Base-by-base conservation (phyloP, 2,329 filamentous ascomycete species). In the Colletotrichum aenigma region DNA sequence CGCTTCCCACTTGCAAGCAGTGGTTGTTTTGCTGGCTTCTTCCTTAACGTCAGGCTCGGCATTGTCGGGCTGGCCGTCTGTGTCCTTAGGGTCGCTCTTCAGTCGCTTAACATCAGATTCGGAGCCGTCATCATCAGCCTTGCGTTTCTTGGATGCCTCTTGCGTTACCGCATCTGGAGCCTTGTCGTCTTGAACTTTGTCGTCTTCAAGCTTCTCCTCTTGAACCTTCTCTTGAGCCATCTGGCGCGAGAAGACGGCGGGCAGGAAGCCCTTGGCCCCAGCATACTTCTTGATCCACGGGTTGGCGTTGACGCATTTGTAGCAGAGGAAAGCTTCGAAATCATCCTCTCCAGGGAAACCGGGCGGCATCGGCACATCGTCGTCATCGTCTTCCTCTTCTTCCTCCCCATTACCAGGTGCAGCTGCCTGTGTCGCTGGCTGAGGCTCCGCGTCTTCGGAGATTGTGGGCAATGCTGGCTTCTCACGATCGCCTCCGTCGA, bases 271-370 rank as follows among this genome's bases (percentile, higher is more conserved):
- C 1, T 91, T 82, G 0, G 94, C 91, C 3, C 94, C 94, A 7
- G 95, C 96, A 82, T 98, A 98, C 77, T 89, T 89, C 86, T 96
- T 97, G 83, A 98, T 93, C 97, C 97, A 99, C 0, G 96, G 95
- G 79, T 96, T 92, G 2, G 95, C 92, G 55, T 96, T 93, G 16
- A 98, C 90, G 80, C 97, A 99, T 82, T 98, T 97, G 87, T 97
- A 98, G 87, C 97, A 99, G 48, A 99, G 90, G 81, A 98, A 94
- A 32, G 93, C 92, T 69, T 97, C 95, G 78, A 99, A 99, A 34
- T 94, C 92, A 32, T 98, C 95, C 80, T 98, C 96, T 0, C 90
- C 89, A 0, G 97, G 97, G 79, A 99, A 99, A 1, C 95, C 95
- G 0, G 94, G 92, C 1, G 96, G 96, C 71, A 95, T 87, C 1